phyloP scores from a whole-genome alignment of 306 rosid genomes.

The Dalbergia cochinchinensis region DNA sequence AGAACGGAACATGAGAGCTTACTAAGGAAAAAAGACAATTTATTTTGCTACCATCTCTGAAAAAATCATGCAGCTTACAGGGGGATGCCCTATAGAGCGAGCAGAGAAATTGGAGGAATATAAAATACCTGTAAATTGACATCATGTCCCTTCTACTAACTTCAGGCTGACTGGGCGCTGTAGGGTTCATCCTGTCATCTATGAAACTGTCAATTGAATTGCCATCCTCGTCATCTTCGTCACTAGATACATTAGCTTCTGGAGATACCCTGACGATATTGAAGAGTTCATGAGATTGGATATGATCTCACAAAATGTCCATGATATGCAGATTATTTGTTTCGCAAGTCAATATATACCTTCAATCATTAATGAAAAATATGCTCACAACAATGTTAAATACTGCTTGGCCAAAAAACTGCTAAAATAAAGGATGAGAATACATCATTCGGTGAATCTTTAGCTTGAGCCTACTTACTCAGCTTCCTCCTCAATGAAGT shows the following conservation, averaged over 20 bases:
- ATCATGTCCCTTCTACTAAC: slow-evolving; percentile 78
- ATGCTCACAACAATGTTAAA: slow-evolving; percentile 10
- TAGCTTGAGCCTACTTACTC: slow-evolving; percentile 85
- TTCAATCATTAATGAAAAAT: slow-evolving; percentile 2
- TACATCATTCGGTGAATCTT: slow-evolving; percentile 34
- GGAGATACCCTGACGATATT: slow-evolving; percentile 69
- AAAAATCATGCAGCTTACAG: too few species aligned
- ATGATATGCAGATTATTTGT: slow-evolving; percentile 31
- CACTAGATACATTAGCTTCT: slow-evolving; percentile 69
- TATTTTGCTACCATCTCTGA: slow-evolving; percentile 16
- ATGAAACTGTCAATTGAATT: slow-evolving; percentile 83
- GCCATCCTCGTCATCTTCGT: slow-evolving; percentile 73
- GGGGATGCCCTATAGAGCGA: background rate
- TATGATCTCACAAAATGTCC: slow-evolving; percentile 23
- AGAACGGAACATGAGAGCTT: too few species aligned
- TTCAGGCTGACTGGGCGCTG: slow-evolving; percentile 69
- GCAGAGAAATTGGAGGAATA: slow-evolving; percentile 20
- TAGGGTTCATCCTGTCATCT: slow-evolving; percentile 79
- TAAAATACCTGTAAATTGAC: slow-evolving; percentile 83
- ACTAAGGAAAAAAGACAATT: background rate
- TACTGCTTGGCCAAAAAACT: slow-evolving; percentile 9
- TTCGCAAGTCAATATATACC: slow-evolving; percentile 15
- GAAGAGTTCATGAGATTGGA: slow-evolving; percentile 46
- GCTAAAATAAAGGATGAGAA: slow-evolving; percentile 39
- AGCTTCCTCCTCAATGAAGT: slow-evolving; percentile 91